phyloP scores from a whole-genome alignment of 129 eudicot genomes.

The Flaveria sonorensis region DNA sequence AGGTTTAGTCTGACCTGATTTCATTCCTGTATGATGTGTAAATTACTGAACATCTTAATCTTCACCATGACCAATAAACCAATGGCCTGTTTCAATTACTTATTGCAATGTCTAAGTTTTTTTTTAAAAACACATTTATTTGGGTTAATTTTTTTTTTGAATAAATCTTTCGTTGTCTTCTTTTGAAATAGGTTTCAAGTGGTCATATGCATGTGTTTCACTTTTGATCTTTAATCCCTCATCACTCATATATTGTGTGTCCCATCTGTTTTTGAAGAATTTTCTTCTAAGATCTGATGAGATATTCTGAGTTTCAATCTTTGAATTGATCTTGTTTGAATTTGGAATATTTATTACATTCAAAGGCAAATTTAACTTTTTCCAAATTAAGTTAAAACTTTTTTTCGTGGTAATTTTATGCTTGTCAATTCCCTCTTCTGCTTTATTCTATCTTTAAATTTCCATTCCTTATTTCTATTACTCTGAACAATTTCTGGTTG shows the following conservation, averaged over 20 bases:
- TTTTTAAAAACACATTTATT: not conserved
- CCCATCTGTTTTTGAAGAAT: slow-evolving; percentile 35
- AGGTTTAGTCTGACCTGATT: slow-evolving; percentile 36
- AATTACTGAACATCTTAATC: slow-evolving; percentile 20
- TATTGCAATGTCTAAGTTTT: slow-evolving; percentile 23
- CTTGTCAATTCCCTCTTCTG: not conserved
- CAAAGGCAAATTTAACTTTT: slow-evolving; percentile 11
- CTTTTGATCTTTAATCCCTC: slow-evolving; percentile 29
- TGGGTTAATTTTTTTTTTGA: slow-evolving; percentile 13
- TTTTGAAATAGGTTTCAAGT: slow-evolving; percentile 20
- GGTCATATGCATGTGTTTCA: slow-evolving; percentile 29
- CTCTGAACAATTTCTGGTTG: not conserved
- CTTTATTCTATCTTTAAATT: slow-evolving; percentile 15
- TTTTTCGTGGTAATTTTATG: slow-evolving; percentile 26
- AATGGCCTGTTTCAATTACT: not conserved
- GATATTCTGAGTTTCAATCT: slow-evolving; percentile 39
- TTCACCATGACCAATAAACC: slow-evolving; percentile 8
- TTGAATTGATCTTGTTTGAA: slow-evolving; percentile 34
- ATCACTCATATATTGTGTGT: slow-evolving; percentile 33
- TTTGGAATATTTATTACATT: slow-evolving; percentile 22
- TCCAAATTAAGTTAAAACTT: slow-evolving; percentile 11
- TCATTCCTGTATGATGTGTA: slow-evolving; percentile 36
- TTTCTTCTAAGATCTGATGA: slow-evolving; percentile 33
- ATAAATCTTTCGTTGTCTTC: not conserved
- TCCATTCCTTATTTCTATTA: not conserved